Evolutionary conservation across 2,329 filamentous ascomycete genomes (phyloP).

Genomic region (Fusarium chlamydosporum): DNA sequence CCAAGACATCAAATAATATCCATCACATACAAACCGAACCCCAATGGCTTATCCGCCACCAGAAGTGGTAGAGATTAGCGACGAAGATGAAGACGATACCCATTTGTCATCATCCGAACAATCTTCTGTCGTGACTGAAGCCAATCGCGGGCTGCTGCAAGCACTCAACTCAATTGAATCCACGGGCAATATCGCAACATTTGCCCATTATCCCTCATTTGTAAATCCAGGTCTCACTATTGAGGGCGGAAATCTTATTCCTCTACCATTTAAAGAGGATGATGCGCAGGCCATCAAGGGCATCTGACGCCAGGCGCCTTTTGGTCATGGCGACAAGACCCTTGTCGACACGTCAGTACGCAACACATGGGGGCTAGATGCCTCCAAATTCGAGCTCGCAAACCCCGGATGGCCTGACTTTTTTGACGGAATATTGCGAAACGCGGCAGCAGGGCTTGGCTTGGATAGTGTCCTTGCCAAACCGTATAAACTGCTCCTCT

Average conservation of each 20-base stretch:
- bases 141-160: not conserved
- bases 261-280: constrained; percentile 18
- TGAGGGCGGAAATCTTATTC: not conserved
- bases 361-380: constrained; percentile 34
- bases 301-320: constrained; percentile 21
- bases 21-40: not conserved
- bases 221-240: constrained; percentile 28
- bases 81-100: not conserved
- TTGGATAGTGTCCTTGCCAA: not conserved
- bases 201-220: constrained; percentile 8
- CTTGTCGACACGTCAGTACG: constrained; percentile 18
- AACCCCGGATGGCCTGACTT: constrained; percentile 17
- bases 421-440: not conserved
- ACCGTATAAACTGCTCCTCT: constrained; percentile 31
- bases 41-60: not conserved
- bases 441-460: constrained; percentile 14
- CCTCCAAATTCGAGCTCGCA: constrained; percentile 14
- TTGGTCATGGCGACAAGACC: constrained; percentile 24
- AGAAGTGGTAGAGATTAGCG: not conserved
- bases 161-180: constrained; percentile 19
- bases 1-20: not conserved
- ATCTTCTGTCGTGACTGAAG: not conserved
- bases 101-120: not conserved
- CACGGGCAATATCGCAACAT: constrained; percentile 18
- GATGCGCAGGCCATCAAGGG: constrained; percentile 21